These are phyloP conservation scores for Exophiala bonariae DNA, from an alignment of 2,329 filamentous ascomycete species.

Conservation along the genomic window DNA sequence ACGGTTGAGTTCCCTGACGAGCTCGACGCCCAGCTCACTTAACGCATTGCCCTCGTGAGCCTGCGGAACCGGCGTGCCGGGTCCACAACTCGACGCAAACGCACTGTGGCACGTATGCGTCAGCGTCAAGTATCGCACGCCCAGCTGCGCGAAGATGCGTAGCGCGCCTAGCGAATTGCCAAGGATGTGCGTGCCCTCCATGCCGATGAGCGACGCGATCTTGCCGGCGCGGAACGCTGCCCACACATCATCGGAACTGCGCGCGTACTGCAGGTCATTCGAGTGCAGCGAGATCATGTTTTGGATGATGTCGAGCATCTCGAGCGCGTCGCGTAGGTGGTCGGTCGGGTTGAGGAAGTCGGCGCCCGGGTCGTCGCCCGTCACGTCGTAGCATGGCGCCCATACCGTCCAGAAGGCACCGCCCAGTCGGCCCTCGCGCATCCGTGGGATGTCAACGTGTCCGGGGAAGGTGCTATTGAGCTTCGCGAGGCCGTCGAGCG, in stretches of 20 bases:
- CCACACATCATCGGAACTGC: constrained; percentile 9
- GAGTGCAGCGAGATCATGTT: constrained; percentile 17
- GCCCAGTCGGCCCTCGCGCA: constrained; percentile 70
- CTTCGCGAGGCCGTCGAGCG: constrained; percentile 13
- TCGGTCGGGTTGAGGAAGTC: constrained; percentile 17
- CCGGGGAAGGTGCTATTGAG: constrained; percentile 63
- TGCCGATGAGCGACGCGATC: constrained; percentile 29
- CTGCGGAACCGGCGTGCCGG: constrained; percentile 10
- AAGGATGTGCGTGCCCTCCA: constrained; percentile 32
- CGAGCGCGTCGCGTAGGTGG: constrained; percentile 16
- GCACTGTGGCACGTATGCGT: constrained; percentile 32
- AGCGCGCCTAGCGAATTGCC: constrained; percentile 30
- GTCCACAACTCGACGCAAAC: constrained; percentile 30
- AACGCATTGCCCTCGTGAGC: constrained; percentile 24
- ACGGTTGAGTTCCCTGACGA: constrained; percentile 31
- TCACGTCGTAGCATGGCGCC: constrained; percentile 71
- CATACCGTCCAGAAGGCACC: constrained; percentile 92
- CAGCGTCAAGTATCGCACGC: constrained; percentile 29
- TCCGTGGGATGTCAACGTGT: constrained; percentile 77
- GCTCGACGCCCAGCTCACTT: constrained; percentile 26
- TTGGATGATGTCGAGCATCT: constrained; percentile 18
- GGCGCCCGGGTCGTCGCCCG: constrained; percentile 32
- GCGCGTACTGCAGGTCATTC: constrained; percentile 14
- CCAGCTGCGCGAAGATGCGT: constrained; percentile 27
- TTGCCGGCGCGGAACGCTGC: constrained; percentile 23